Conservation (phyloP, 1,284 basidiomycete genomes). For the Meripilus lineatus region DNA sequence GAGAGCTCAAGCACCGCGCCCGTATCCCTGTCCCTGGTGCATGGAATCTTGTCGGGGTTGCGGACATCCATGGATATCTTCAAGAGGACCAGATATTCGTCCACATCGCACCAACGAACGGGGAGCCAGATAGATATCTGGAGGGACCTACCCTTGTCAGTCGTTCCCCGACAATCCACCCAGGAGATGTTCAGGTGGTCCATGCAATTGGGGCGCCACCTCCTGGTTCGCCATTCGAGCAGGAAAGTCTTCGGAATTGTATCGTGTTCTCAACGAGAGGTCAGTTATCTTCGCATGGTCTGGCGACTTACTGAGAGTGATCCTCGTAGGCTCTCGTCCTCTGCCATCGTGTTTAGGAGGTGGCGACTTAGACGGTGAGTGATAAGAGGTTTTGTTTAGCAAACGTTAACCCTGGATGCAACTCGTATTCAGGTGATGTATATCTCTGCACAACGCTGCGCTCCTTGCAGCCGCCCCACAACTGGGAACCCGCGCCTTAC, state of each 20-base stretch:
- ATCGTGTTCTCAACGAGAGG: slow-evolving; percentile 56
- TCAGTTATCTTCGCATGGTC: slow-evolving; percentile 21
- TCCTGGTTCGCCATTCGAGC: slow-evolving; percentile 43
- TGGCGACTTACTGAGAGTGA: neutral
- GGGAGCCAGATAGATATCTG: slow-evolving; percentile 36
- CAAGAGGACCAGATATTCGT: slow-evolving; percentile 55
- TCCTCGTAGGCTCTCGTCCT: slow-evolving; percentile 46
- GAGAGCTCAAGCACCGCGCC: slow-evolving; percentile 63
- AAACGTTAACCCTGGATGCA: neutral
- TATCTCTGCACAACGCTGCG: slow-evolving; percentile 44
- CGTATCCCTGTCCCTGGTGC: slow-evolving; percentile 64
- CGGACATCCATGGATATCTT: slow-evolving; percentile 57
- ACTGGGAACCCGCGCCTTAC: slow-evolving; percentile 47
- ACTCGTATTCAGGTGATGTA: slow-evolving; percentile 32
- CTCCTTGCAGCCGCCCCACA: slow-evolving; percentile 16
- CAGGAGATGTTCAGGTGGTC: slow-evolving; percentile 61
- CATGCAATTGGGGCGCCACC: slow-evolving; percentile 56
- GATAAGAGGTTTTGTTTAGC: slow-evolving; percentile 21
- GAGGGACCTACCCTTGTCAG: slow-evolving; percentile 54
- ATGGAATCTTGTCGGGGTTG: slow-evolving; percentile 65
- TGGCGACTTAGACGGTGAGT: slow-evolving; percentile 58
- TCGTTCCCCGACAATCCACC: slow-evolving; percentile 62
- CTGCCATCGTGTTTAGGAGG: slow-evolving; percentile 59
- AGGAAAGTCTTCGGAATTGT: slow-evolving; percentile 48
- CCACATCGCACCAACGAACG: slow-evolving; percentile 28